Conservation (phyloP, 1,284 basidiomycete species). For the Ganoderma sinense region DNA sequence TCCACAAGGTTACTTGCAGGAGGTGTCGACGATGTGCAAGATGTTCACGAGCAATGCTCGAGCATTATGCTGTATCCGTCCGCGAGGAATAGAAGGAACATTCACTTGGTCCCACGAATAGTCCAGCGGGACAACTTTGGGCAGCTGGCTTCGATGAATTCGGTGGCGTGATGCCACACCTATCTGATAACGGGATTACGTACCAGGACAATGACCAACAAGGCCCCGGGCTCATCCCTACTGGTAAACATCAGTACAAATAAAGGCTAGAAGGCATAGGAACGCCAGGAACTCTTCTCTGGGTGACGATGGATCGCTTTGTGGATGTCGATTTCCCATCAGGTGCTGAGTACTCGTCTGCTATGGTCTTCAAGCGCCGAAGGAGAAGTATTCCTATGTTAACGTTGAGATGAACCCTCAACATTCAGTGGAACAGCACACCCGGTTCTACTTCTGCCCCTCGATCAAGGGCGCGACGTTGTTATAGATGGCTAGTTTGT, state of each 20-base stretch:
- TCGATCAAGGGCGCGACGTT: neutral
- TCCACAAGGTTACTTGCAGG: neutral
- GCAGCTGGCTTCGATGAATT: constrained; percentile 1
- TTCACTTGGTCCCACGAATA: neutral
- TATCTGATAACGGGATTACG: constrained; percentile 9
- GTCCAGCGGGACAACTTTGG: neutral
- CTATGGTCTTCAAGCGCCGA: neutral
- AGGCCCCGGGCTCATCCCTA: neutral
- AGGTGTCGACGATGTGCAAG: neutral
- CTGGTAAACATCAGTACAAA: neutral
- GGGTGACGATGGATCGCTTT: neutral
- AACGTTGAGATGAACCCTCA: neutral
- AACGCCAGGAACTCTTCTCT: neutral
- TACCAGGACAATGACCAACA: constrained; percentile 1
- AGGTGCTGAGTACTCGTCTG: neutral
- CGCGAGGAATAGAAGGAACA: neutral
- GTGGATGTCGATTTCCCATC: neutral
- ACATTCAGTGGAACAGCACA: neutral
- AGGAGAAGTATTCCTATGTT: neutral
- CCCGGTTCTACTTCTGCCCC: neutral
- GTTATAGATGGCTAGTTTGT: neutral
- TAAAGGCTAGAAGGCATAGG: neutral
- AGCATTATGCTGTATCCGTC: neutral
- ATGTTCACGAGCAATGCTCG: neutral
- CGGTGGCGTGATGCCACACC: neutral